Base-by-base conservation (phyloP, 129 eudicot genomes). In the Cynara cardunculus region DNA sequence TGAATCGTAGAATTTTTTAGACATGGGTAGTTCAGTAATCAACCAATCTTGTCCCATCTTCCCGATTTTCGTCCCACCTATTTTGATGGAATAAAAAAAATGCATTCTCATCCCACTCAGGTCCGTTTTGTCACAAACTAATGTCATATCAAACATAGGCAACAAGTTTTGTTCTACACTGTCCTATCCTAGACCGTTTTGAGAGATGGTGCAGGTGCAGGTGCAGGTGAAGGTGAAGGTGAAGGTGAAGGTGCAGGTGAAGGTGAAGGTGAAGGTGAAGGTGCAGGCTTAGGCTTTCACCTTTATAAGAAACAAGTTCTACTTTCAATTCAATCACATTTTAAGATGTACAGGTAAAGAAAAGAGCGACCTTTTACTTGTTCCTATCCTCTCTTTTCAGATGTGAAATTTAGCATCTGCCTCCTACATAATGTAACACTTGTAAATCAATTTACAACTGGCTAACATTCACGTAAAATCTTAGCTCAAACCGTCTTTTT, bases 251-350 rank as follows among this genome's bases (percentile, higher is more conserved):
- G 64, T 5, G 7, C 64, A 53, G 22, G 19, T 18, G 64, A 7
- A 53, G 64, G 64, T n/a, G n/a, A n/a, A n/a, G n/a, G n/a, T n/a
- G n/a, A n/a, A n/a, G 64, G 64, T 5, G 7, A 22, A 53, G 22
- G 19, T 18, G 64, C 21, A 53, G 64, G 64, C n/a, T n/a, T 7
- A 53, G 64, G 64, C 22, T 53, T 53, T 53, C 64, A 53, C 22
- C 64, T 53, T 3, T 53, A 53, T 53, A 53, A 16, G 22, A n/a
- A 28, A 76, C 76, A 69, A 59, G 25, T 82, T 71, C 1, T 56
- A 53, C 11, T 75, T 82, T 71, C 72, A 76, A n/a, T 46, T 69
- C 67, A 25, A 53, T 64, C 49, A 70, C 78, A 53, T 76, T 82
- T 0, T 28, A 76, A 28, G 78, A 59, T 62, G 78, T 71, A 77